phyloP scores from a whole-genome alignment of 2,329 filamentous ascomycete genomes.

The Colletotrichum trifolii region DNA sequence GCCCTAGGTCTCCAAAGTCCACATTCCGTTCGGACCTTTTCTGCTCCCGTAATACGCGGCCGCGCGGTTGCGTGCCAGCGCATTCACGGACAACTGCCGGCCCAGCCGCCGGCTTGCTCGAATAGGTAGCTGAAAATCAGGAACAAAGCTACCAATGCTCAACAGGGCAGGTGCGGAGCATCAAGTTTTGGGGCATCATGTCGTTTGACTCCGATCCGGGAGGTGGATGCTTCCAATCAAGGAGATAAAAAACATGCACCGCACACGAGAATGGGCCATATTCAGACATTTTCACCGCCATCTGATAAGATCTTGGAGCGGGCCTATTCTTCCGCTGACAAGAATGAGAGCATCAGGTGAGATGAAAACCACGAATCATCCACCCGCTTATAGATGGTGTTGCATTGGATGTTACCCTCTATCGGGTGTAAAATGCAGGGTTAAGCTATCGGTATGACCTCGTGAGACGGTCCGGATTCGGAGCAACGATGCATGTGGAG shows the following conservation, averaged over 20 bases:
- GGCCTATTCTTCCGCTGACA: neutral
- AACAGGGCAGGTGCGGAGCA: conserved; percentile 28
- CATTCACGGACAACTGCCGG: conserved; percentile 5
- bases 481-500: too few relatives aligned
- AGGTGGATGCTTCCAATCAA: neutral
- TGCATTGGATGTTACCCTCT: conserved; percentile 14
- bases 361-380: too few relatives aligned
- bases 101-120: conserved; percentile 8
- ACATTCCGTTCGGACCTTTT: neutral
- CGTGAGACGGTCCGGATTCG: too few relatives aligned
- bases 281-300: too few relatives aligned
- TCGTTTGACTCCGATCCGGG: conserved; percentile 1
- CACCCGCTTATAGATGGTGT: conserved; percentile 12
- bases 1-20: neutral
- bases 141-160: conserved; percentile 9
- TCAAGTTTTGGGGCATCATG: neutral
- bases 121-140: neutral
- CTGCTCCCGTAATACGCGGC: conserved; percentile 1
- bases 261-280: too few relatives aligned
- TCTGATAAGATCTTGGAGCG: too few relatives aligned
- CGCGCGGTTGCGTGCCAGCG: neutral
- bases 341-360: neutral
- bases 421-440: conserved; percentile 17
- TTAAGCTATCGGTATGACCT: neutral
- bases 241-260: neutral